Evolutionary conservation across 2,329 filamentous ascomycete genomes (phyloP), one percentile per base, ranked within the genome.

Genomic region (Monosporascus sp.): DNA sequence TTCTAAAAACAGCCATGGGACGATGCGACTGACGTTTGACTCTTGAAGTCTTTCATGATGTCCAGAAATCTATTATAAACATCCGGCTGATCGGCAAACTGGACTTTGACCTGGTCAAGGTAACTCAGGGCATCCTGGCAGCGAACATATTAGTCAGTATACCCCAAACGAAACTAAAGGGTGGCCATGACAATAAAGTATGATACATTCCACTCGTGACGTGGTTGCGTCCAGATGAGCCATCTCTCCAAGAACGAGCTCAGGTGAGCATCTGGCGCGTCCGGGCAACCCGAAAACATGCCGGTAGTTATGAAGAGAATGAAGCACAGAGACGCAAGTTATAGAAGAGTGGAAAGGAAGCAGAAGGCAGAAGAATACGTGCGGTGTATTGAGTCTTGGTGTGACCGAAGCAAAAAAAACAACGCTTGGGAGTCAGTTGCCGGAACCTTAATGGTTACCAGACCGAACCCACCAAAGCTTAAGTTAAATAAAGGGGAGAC

Each of bases 21-120:
- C 41, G 44, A 47, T 51, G 49, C 18, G 36, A 80, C 88, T 74
- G 77, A 92, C 83, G 92, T 91, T 73, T 96, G 93, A 64, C 91
- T 96, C 73, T 99, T 99, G 70, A 99, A 99, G 63, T 99, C 94
- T 67, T 99, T 99, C 94, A 99, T 99, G 48, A 99, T 99, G 63
- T 99, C 94, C 46, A 99, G 75, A 63, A 99, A 97, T 38, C 89
- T 81, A 65, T 97, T 97, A 66, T 99, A 99, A 0, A 99, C 94
- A 70, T 97, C 93, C 4, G 94, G 92, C 61, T 97, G 91, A 58
- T 97, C 93, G 55, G 91, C 89, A 62, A 99, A 99, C 66, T 96
- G 92, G 27, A 97, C 92, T 72, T 99, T 99, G 58, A 99, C 94
- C 71, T 97, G 94, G 67, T 99, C 94, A 24, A 99, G 82, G 67